A percentile compares a stretch with the other conserved stretches of the same genome.
These are phyloP conservation scores for Myriangium duriaei DNA, from an alignment of 2,329 filamentous ascomycete genomes.

Conservation along the genomic window DNA sequence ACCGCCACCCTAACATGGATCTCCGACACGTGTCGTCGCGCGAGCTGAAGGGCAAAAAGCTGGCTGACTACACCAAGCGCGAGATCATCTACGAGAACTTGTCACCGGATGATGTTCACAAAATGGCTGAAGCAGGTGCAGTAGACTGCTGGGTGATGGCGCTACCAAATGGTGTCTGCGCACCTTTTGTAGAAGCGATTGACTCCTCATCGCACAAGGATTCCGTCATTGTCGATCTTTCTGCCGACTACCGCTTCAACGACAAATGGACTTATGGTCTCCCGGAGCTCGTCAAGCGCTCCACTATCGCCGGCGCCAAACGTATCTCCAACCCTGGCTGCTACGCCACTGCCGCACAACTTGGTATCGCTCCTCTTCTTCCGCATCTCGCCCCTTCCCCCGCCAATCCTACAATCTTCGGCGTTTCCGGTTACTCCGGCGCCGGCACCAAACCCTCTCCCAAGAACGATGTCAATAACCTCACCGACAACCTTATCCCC, in stretches of 20 bases:
- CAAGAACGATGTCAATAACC: slow-evolving; percentile 78
- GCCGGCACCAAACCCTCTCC: slow-evolving; percentile 87
- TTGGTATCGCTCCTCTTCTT: slow-evolving; percentile 74
- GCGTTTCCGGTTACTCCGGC: slow-evolving; percentile 86
- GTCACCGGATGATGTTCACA: slow-evolving; percentile 69
- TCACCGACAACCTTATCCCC: slow-evolving; percentile 79
- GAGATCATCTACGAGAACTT: slow-evolving; percentile 89
- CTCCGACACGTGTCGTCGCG: slow-evolving; percentile 85
- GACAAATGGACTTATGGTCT: slow-evolving; percentile 77
- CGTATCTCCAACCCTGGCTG: slow-evolving; percentile 90
- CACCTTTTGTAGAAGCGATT: slow-evolving; percentile 84
- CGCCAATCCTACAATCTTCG: slow-evolving; percentile 72
- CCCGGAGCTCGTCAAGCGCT: slow-evolving; percentile 69
- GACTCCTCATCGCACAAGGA: slow-evolving; percentile 53
- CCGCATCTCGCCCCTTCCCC: slow-evolving; percentile 50
- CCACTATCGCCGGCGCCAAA: slow-evolving; percentile 62
- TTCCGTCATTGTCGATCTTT: slow-evolving; percentile 81
- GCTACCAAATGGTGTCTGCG: slow-evolving; percentile 86
- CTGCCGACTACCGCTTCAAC: slow-evolving; percentile 93
- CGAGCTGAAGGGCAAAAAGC: slow-evolving; percentile 74
- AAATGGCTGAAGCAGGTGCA: slow-evolving; percentile 70
- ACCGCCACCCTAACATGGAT: slow-evolving; percentile 80
- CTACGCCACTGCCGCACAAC: slow-evolving; percentile 85
- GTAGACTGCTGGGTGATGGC: slow-evolving; percentile 98
- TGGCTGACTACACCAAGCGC: slow-evolving; percentile 82